phyloP scores from a whole-genome alignment of 345 rosid species.

The Murraya koenigii region DNA sequence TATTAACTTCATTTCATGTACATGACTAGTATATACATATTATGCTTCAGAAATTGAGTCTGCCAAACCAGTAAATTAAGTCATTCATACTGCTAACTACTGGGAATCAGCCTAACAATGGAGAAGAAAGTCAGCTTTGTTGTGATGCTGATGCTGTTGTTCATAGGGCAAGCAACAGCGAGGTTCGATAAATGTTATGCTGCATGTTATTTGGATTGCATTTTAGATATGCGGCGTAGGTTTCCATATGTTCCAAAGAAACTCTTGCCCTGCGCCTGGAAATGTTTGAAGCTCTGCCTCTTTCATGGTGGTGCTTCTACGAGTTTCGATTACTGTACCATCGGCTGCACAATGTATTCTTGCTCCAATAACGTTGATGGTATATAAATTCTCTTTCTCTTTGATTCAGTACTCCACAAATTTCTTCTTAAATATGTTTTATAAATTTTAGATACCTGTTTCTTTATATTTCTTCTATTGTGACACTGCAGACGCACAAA shows the following conservation, averaged over 20 bases:
- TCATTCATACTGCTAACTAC: neutral
- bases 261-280: conserved; percentile 7
- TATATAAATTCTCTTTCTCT: too few relatives aligned
- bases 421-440: too few relatives aligned
- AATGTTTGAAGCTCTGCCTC: neutral
- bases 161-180: neutral
- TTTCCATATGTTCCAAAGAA: neutral
- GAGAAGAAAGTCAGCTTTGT: neutral
- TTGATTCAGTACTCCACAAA: too few relatives aligned
- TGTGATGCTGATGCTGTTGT: neutral
- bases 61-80: neutral
- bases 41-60: neutral
- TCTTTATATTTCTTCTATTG: too few relatives aligned
- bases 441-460: too few relatives aligned
- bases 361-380: too few relatives aligned
- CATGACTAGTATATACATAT: neutral
- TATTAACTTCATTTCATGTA: neutral
- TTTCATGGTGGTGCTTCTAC: neutral
- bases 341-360: too few relatives aligned
- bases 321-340: too few relatives aligned
- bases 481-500: too few relatives aligned
- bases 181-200: neutral
- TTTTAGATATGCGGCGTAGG: neutral
- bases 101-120: neutral
- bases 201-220: neutral